These are phyloP conservation scores for Neurospora tetrasperma DNA, from an alignment of 495 filamentous ascomycete species.

Conservation along the genomic window DNA sequence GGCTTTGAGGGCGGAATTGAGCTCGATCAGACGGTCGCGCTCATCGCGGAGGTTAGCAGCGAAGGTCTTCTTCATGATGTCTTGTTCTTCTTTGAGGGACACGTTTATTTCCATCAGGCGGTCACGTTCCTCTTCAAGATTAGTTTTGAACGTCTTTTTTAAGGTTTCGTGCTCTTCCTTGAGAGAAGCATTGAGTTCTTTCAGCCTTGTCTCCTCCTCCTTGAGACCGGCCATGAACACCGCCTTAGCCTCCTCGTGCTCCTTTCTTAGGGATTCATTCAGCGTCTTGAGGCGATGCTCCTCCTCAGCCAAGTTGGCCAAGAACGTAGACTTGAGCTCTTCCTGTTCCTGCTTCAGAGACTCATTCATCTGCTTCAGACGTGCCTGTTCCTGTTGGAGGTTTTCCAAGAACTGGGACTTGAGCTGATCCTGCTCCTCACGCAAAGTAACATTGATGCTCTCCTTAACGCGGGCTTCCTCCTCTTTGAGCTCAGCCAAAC, in stretches of 20 bases:
- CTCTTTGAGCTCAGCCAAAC: slow-evolving; percentile 45
- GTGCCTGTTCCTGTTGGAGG: slow-evolving; percentile 15
- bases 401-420: slow-evolving; percentile 19
- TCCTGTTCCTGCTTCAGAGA: slow-evolving; percentile 10
- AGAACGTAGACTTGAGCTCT: slow-evolving; percentile 6
- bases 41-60: slow-evolving; percentile 50
- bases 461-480: slow-evolving; percentile 34
- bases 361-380: slow-evolving; percentile 13
- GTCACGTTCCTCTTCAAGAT: slow-evolving; percentile 18
- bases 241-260: slow-evolving; percentile 13
- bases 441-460: slow-evolving; percentile 34
- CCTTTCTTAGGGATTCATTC: slow-evolving; percentile 5
- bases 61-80: slow-evolving; percentile 66
- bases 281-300: slow-evolving; percentile 3
- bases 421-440: slow-evolving; percentile 38
- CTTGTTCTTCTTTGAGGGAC: slow-evolving; percentile 58
- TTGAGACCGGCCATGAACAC: slow-evolving; percentile 28
- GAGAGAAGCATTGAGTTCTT: slow-evolving; percentile 16
- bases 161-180: slow-evolving; percentile 19
- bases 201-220: slow-evolving; percentile 53
- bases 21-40: slow-evolving; percentile 59
- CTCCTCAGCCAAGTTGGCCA: slow-evolving; percentile 7
- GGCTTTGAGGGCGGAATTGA: slow-evolving; percentile 41
- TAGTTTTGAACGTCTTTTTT: slow-evolving; percentile 13
- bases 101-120: slow-evolving; percentile 17